phyloP scores from a whole-genome alignment of 2,329 filamentous ascomycete genomes.

The Dactylella cylindrospora region DNA sequence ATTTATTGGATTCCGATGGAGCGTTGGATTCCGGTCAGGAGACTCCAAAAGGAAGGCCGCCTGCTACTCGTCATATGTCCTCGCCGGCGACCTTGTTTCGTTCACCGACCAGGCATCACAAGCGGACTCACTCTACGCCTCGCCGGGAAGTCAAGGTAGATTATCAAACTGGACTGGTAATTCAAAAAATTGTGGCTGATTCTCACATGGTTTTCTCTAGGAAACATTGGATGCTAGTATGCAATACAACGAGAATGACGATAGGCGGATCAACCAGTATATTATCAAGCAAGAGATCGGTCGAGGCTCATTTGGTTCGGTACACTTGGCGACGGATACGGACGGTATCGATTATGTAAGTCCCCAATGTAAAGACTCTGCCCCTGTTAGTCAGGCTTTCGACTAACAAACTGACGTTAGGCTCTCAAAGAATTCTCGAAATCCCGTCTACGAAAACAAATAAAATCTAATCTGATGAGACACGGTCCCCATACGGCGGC shows the following conservation, averaged over 20 bases:
- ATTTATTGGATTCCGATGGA: conserved; percentile 13
- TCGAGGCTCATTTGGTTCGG: conserved; percentile 90
- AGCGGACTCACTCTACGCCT: conserved; percentile 46
- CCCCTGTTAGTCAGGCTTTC: background rate
- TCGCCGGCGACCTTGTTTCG: conserved; percentile 42
- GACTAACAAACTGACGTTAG: conserved; percentile 57
- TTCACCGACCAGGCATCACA: conserved; percentile 46
- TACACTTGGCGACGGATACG: conserved; percentile 86
- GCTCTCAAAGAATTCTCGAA: conserved; percentile 98
- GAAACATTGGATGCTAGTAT: conserved; percentile 48
- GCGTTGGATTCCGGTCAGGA: conserved; percentile 21
- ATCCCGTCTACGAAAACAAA: conserved; percentile 80
- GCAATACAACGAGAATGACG: conserved; percentile 47
- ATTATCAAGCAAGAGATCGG: conserved; percentile 92
- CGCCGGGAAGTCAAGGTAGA: conserved; percentile 46
- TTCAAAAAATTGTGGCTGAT: background rate
- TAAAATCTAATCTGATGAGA: conserved; percentile 82
- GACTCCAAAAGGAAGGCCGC: conserved; percentile 32
- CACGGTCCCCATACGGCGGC: conserved; percentile 59
- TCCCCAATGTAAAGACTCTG: conserved; percentile 9
- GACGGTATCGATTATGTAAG: conserved; percentile 90
- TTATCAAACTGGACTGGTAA: background rate
- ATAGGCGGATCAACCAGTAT: conserved; percentile 48
- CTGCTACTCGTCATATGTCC: conserved; percentile 39
- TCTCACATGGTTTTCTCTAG: conserved; percentile 1